phyloP scores from a whole-genome alignment of 2,329 filamentous ascomycete species.

The Periconia sp. region DNA sequence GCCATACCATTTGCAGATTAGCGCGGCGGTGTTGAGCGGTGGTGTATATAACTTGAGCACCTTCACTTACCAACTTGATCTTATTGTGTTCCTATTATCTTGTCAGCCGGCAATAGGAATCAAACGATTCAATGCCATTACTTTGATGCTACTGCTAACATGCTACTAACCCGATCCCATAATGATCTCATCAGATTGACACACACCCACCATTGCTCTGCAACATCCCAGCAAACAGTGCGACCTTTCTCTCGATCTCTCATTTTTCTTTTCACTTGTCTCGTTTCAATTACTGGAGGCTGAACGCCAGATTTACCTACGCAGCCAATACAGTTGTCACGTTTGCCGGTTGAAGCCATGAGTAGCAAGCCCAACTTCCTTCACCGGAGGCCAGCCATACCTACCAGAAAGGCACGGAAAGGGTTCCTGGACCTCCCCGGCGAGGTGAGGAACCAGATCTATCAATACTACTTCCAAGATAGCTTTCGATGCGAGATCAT shows the following conservation, averaged over 20 bases:
- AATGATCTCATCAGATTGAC: too few relatives aligned
- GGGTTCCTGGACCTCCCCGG: constrained; percentile 46
- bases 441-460: constrained; percentile 55
- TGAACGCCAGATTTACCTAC: neutral
- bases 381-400: constrained; percentile 3
- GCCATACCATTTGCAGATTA: constrained; percentile 12
- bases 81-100: too few relatives aligned
- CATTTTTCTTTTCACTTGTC: neutral
- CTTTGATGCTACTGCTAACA: too few relatives aligned
- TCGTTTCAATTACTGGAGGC: too few relatives aligned
- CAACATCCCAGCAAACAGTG: neutral
- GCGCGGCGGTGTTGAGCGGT: constrained; percentile 5
- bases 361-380: constrained; percentile 14
- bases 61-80: neutral
- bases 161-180: too few relatives aligned
- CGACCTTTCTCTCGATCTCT: neutral
- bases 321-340: neutral
- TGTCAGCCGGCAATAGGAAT: too few relatives aligned
- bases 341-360: constrained; percentile 5
- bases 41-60: neutral
- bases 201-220: neutral
- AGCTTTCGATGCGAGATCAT: constrained; percentile 29
- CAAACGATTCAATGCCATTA: too few relatives aligned
- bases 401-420: constrained; percentile 19
- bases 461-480: constrained; percentile 39